Conservation (phyloP, 768 basidiomycete genomes). For the Exsudoporus frostii region DNA sequence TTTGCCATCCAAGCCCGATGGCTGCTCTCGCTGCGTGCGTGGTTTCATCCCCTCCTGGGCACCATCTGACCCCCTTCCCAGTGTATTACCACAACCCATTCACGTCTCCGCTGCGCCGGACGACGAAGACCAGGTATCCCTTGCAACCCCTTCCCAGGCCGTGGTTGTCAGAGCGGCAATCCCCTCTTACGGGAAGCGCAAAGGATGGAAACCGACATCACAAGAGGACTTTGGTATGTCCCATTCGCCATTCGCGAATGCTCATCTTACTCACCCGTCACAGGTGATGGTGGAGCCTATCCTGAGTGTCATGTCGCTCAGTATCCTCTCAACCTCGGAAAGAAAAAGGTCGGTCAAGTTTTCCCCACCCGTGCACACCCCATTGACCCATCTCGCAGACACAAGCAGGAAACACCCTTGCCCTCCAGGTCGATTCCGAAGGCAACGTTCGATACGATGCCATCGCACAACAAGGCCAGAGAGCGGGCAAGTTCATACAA, state of each 20-base stretch:
- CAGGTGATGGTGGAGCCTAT: constrained; percentile 83
- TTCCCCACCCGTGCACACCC: background rate
- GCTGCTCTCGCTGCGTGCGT: constrained; percentile 78
- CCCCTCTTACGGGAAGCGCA: constrained; percentile 84
- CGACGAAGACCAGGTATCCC: constrained; percentile 55
- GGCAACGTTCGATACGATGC: constrained; percentile 97
- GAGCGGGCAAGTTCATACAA: constrained; percentile 80
- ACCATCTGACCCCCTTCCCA: constrained; percentile 26
- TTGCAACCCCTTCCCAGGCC: constrained; percentile 30
- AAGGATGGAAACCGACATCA: constrained; percentile 81
- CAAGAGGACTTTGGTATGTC: constrained; percentile 79
- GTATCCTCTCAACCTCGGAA: constrained; percentile 93
- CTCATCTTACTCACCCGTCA: background rate
- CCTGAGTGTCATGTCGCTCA: constrained; percentile 97
- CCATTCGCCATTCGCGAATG: constrained; percentile 2
- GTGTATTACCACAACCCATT: constrained; percentile 66
- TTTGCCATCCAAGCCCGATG: constrained; percentile 35
- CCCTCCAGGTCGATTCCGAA: constrained; percentile 93
- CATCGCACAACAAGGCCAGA: constrained; percentile 93
- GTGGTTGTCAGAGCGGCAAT: constrained; percentile 52
- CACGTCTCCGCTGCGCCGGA: constrained; percentile 52
- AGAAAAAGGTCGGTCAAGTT: constrained; percentile 72
- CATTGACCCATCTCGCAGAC: constrained; percentile 46
- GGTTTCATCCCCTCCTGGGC: background rate
- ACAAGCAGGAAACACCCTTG: constrained; percentile 89